Evolutionary conservation across 1,284 basidiomycete species (phyloP), one percentile per base, ranked within the genome.

Genomic region (Meira miltonrushii): DNA sequence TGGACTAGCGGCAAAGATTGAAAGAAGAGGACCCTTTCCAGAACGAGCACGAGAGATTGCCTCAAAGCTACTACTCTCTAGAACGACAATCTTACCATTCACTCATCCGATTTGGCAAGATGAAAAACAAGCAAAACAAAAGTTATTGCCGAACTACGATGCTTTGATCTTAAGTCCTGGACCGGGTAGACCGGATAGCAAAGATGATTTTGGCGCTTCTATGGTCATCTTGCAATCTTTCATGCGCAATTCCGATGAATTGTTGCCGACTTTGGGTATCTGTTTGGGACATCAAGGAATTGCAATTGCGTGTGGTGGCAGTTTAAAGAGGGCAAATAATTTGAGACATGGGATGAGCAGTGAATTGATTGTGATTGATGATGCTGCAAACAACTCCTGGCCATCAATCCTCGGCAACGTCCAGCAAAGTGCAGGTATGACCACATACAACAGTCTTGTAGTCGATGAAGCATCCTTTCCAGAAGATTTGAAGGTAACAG

Each of bases 281-380:
- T 97, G 93, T 73, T 83, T 97, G 11, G 94, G 94, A 0, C 84
- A 93, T 57, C 94, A 97, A 78, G 93, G 92, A 60, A 83, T 97
- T 39, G 89, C 85, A 0, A 82, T 88, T 8, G 87, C 87, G 54
- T 86, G 85, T 66, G 92, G 91, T 11, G 92, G 86, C 0, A 56
- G 52, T 12, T 61, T 74, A 25, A 60, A 53, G 2, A 61, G 66
- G 8, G 59, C 69, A 44, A 39, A 46, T 41, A 60, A 60, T 46
- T 57, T 73, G 25, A 59, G 69, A 0, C 74, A 76, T 57, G 75
- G 74, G 2, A 60, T 66, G 10, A 59, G 58, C 28, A 70, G 68
- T 54, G 53, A 56, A 25, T 58, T 77, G 23, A 17, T 48, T 25
- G 25, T 23, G 25, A 13, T 5, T 2, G 23, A 48, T 23, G 12